These are phyloP conservation scores for Trichoderma endophyticum DNA, from an alignment of 2,329 filamentous ascomycete genomes.

Conservation along the genomic window DNA sequence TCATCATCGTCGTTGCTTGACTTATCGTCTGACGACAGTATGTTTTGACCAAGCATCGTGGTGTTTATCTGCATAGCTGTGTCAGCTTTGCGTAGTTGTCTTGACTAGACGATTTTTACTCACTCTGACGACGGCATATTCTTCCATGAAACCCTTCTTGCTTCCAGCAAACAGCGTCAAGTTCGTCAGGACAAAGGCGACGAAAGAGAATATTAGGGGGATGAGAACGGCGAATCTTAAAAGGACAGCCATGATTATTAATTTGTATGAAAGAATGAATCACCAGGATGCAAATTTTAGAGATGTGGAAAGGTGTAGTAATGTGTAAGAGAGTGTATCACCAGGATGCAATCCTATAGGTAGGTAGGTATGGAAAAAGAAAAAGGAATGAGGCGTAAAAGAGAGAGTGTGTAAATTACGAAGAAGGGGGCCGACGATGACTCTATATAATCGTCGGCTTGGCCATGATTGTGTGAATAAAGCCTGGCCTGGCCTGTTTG, in stretches of 20 bases:
- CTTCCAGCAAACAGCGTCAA: conserved; percentile 41
- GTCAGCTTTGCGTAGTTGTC: neutral
- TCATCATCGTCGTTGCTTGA: conserved; percentile 26
- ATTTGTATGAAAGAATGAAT: neutral
- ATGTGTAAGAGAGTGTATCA: neutral
- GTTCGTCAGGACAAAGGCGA: conserved; percentile 38
- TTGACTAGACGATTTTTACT: too few species aligned
- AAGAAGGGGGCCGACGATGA: neutral
- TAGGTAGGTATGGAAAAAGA: neutral
- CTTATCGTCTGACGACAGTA: conserved; percentile 27
- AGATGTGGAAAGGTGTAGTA: neutral
- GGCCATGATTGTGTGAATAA: conserved; percentile 11
- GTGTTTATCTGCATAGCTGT: conserved; percentile 34
- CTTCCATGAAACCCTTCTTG: conserved; percentile 42
- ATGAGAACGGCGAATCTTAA: conserved; percentile 33
- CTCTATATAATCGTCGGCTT: conserved; percentile 5
- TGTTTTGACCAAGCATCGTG: conserved; percentile 37
- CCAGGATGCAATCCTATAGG: neutral
- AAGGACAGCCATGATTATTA: conserved; percentile 21
- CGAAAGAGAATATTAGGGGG: conserved; percentile 37
- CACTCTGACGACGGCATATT: conserved; percentile 41
- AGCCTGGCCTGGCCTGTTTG: neutral
- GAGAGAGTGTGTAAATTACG: neutral
- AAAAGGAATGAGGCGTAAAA: neutral
- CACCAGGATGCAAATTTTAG: neutral